These are phyloP conservation scores for Quercus alba DNA, from an alignment of 306 rosid species.

Conservation along the genomic window DNA sequence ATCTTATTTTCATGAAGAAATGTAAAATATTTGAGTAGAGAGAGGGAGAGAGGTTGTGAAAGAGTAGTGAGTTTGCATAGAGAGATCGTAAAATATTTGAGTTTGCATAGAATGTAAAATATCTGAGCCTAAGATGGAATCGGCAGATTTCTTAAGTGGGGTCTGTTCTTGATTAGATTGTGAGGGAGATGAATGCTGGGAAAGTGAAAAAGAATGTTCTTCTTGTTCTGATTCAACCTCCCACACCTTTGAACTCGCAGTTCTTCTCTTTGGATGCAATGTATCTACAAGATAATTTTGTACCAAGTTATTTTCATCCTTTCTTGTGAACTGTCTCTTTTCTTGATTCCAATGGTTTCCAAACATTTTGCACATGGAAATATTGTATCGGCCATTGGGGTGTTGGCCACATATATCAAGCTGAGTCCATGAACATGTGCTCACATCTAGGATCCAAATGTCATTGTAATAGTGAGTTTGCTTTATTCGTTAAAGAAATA, in stretches of 20 bases:
- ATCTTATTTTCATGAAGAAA: no score
- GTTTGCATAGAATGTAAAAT: no score
- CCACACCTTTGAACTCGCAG: conserved; percentile 49
- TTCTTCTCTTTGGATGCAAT: conserved; percentile 76
- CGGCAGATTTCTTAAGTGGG: conserved; percentile 35
- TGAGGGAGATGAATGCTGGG: conserved; percentile 86
- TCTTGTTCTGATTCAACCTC: conserved; percentile 82
- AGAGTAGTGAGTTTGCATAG: no score
- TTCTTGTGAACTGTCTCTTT: conserved; percentile 33
- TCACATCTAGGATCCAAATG: conserved; percentile 79
- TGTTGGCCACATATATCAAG: conserved; percentile 72
- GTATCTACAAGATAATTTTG: conserved; percentile 38
- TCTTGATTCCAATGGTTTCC: conserved; percentile 72
- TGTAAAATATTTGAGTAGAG: no score
- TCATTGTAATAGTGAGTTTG: conserved; percentile 60
- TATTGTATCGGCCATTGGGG: conserved; percentile 54
- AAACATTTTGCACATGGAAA: conserved; percentile 69
- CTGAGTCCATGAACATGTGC: conserved; percentile 72
- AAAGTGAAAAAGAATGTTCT: conserved; percentile 88
- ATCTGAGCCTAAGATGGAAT: conserved; percentile 37
- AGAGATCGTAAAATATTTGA: no score
- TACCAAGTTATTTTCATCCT: conserved; percentile 49
- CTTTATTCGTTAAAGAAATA: no score
- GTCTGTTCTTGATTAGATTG: conserved; percentile 85
- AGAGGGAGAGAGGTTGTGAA: no score